Evolutionary conservation across 495 filamentous ascomycete genomes (phyloP).

Genomic region (Penicillium daleae): DNA sequence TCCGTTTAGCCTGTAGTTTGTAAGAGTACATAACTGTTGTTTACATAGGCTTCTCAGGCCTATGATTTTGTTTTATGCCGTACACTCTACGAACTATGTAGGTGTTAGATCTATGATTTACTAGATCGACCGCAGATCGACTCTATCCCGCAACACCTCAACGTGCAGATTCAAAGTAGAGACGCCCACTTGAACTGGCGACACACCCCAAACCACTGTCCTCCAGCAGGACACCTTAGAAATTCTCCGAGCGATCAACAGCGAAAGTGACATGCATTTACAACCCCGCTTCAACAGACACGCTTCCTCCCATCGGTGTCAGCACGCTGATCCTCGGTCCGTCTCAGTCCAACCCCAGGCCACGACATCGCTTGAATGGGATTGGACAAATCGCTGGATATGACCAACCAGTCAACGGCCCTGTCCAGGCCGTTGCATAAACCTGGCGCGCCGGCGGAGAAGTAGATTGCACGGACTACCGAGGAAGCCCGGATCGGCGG

Average conservation of each 20-base stretch:
- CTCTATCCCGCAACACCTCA: not conserved
- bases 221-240: not conserved
- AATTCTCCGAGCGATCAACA: not conserved
- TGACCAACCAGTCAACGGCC: not conserved
- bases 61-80: too few species aligned
- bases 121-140: not conserved
- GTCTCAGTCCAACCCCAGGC: not conserved
- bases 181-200: not conserved
- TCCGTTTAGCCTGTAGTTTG: not conserved
- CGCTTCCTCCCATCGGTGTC: not conserved
- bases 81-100: not conserved
- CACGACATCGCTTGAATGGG: not conserved
- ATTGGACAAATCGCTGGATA: not conserved
- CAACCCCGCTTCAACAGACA: not conserved
- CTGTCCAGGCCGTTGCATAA: not conserved
- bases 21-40: not conserved
- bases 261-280: not conserved
- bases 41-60: too few species aligned
- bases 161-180: not conserved
- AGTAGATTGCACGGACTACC: not conserved
- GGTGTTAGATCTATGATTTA: not conserved
- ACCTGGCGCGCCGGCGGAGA: not conserved
- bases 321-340: constrained; percentile 2
- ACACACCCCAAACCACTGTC: not conserved
- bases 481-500: constrained; percentile 8